phyloP scores from a whole-genome alignment of 2,329 filamentous ascomycete species.

The Neofusicoccum sp. region DNA sequence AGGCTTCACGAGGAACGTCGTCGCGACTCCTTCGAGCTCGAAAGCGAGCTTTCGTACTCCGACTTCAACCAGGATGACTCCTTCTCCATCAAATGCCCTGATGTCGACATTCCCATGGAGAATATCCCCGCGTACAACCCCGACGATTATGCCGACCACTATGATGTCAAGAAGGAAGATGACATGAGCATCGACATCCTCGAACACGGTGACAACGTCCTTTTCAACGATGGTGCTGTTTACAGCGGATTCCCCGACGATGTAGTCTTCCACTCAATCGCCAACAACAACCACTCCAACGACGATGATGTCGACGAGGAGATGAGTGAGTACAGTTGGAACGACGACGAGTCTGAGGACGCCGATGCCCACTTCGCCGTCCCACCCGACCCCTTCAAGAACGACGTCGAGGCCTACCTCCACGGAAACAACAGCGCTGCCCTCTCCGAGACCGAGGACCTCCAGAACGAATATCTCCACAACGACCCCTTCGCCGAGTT shows the following conservation, averaged over 20 bases:
- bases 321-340: not conserved
- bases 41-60: not conserved
- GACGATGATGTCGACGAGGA: not conserved
- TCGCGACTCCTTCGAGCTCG: too few relatives aligned
- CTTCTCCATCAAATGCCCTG: not conserved
- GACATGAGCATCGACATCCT: not conserved
- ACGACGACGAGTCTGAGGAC: not conserved
- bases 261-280: not conserved
- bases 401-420: not conserved
- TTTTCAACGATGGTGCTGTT: too few relatives aligned
- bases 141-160: too few relatives aligned
- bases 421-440: not conserved
- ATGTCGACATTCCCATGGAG: not conserved
- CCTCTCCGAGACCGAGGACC: too few relatives aligned
- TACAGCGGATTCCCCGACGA: not conserved
- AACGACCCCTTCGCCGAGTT: too few relatives aligned
- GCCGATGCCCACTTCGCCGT: not conserved
- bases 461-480: too few relatives aligned
- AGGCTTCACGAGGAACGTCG: too few relatives aligned
- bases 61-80: not conserved
- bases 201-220: not conserved
- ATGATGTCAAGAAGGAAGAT: not conserved
- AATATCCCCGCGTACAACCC: not conserved
- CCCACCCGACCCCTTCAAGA: not conserved
- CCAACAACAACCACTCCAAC: not conserved